These are phyloP conservation scores for Euclidium syriacum DNA, from an alignment of 345 rosid genomes.

Conservation along the genomic window DNA sequence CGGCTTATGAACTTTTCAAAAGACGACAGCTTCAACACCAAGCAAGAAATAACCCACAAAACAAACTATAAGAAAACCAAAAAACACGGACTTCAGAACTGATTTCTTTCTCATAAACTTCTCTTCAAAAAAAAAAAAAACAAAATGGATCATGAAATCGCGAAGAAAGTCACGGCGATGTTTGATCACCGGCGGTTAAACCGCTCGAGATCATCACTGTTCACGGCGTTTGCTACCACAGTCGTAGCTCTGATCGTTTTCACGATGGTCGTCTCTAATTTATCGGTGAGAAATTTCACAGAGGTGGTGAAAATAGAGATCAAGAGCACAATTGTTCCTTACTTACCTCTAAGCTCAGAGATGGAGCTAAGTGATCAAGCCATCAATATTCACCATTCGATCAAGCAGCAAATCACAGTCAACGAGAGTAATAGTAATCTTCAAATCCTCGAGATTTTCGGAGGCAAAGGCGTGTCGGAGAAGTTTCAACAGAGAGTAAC, in stretches of 20 bases:
- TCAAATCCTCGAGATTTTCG: background rate
- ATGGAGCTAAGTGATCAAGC: slow-evolving; percentile 8
- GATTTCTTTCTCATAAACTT: background rate
- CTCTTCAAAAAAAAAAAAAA: background rate
- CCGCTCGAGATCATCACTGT: slow-evolving; percentile 23
- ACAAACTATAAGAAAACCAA: background rate
- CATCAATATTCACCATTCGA: background rate
- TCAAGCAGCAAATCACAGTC: background rate
- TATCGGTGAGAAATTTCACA: slow-evolving; percentile 5
- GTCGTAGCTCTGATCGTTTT: slow-evolving; percentile 39
- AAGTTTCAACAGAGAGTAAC: slow-evolving; percentile 30
- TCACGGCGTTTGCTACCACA: slow-evolving; percentile 25
- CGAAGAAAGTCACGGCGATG: slow-evolving; percentile 9
- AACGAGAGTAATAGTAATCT: slow-evolving; percentile 30
- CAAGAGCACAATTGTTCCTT: slow-evolving; percentile 19
- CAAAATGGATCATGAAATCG: slow-evolving; percentile 21
- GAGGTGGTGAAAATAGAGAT: slow-evolving; percentile 20
- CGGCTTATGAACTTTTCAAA: slow-evolving; percentile 22
- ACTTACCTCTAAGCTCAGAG: slow-evolving; percentile 26
- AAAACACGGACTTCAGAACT: background rate
- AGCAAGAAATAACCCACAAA: background rate
- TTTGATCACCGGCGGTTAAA: slow-evolving; percentile 15
- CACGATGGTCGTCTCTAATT: slow-evolving; percentile 23
- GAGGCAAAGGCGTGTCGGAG: slow-evolving; percentile 14
- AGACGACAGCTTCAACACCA: slow-evolving; percentile 19